Evolutionary conservation across 768 basidiomycete species (phyloP), one percentile per base, ranked within the genome.

Genomic region (Gloeophyllum trabeum): DNA sequence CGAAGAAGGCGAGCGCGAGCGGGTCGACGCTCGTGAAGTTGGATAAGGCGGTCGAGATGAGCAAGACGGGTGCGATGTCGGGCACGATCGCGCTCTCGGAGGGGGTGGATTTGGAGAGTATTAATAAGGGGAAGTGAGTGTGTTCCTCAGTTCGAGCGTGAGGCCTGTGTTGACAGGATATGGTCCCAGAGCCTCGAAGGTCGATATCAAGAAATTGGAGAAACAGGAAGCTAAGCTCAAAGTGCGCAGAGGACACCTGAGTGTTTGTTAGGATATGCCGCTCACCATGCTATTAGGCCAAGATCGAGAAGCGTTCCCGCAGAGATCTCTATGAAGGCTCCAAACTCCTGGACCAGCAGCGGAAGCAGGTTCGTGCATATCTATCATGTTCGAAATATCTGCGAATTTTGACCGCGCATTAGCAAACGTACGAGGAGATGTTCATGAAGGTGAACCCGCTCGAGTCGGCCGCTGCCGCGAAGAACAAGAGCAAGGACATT

Each of bases 361-460:
- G 81, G 60, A 92, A 91, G 65, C 90, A 92, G 70, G 86, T 81
- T 48, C 42, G 66, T 50, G 30, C 26, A 12, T 16, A 7, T 3
- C 10, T 30, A 22, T 20, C 25, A 22, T 36, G 24, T 2, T 40
- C 13, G 21, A 16, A 14, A 28, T 36, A 18, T 26, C 41, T 43
- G 16, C 26, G 39, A 32, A 14, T 34, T 20, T 46, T 47, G 24
- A 52, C 32, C 16, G n/a, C 40, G 43, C 20, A 20, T 4, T 16
- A 98, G 81, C 91, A 97, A 85, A 77, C 82, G 16, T 98, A 97
- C 63, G 94, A 98, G 57, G 96, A 99, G 57, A 82, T 99, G 79
- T 99, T 92, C 65, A 88, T 99, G 87, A 90, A 96, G 73, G 85
- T 92, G 64, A 99, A 99, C 62, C 91, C 96, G 30, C 62, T 99